Conservation (phyloP, 2,329 filamentous ascomycete genomes). For the Ceratocystiopsis brevicomis region DNA sequence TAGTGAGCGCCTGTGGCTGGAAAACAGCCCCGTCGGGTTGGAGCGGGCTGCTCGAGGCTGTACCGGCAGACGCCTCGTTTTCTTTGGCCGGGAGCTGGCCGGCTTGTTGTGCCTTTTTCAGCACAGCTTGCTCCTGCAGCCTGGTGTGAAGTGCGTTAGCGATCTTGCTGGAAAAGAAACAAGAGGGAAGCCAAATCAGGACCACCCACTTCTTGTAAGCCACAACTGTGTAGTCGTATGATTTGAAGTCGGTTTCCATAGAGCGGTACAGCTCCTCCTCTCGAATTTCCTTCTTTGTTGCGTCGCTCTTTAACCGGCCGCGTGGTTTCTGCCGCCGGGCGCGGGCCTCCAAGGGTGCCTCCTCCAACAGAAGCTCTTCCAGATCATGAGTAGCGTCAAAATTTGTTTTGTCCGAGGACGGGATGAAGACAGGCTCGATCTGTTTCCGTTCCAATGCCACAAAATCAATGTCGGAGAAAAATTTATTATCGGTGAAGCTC, state of each 20-base stretch:
- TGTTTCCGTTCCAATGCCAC: slow-evolving; percentile 66
- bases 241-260: slow-evolving; percentile 85
- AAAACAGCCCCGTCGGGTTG: too few relatives aligned
- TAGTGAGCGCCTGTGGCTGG: slow-evolving; percentile 29
- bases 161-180: too few relatives aligned
- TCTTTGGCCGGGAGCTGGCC: background rate
- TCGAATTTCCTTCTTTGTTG: slow-evolving; percentile 82
- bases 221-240: slow-evolving; percentile 83
- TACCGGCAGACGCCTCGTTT: background rate
- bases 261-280: slow-evolving; percentile 86
- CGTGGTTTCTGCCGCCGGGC: slow-evolving; percentile 86
- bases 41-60: background rate
- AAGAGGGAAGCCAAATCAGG: background rate
- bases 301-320: slow-evolving; percentile 80
- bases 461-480: slow-evolving; percentile 78
- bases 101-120: too few relatives aligned
- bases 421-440: slow-evolving; percentile 77
- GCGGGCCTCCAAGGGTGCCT: slow-evolving; percentile 82
- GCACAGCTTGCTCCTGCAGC: too few relatives aligned
- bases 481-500: slow-evolving; percentile 71
- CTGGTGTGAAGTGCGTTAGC: too few relatives aligned
- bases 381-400: slow-evolving; percentile 97
- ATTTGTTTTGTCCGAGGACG: slow-evolving; percentile 94
- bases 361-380: slow-evolving; percentile 73
- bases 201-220: slow-evolving; percentile 51